These are phyloP conservation scores for Litsea cubeba DNA, from an alignment of 164 flowering plant genomes.

Conservation along the genomic window DNA sequence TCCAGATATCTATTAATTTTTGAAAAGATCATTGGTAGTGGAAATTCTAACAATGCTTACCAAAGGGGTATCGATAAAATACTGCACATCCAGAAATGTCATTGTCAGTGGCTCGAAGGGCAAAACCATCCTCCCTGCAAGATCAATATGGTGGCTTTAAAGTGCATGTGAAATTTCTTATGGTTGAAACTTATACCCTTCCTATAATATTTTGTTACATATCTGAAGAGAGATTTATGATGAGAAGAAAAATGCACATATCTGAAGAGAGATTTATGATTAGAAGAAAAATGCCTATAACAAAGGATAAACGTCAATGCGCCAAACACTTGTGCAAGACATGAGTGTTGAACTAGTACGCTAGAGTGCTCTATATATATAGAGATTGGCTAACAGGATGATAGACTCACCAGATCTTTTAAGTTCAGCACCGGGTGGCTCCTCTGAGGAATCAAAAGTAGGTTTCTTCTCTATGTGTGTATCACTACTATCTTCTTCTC, in stretches of 20 bases:
- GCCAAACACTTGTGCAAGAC: no score
- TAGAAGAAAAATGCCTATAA: no score
- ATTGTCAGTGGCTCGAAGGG: constrained; percentile 61
- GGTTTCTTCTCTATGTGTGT: constrained; percentile 13
- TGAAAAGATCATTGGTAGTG: neutral
- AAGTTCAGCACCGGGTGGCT: constrained; percentile 2
- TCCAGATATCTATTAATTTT: neutral
- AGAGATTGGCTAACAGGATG: neutral
- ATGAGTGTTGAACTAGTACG: no score
- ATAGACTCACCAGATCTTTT: constrained; percentile 27
- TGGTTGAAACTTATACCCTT: no score
- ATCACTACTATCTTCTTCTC: constrained; percentile 15
- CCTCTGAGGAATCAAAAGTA: constrained; percentile 4
- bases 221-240: neutral
- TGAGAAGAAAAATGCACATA: neutral
- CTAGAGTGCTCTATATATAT: no score
- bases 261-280: neutral
- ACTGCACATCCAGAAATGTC: constrained; percentile 54
- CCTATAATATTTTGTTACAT: neutral
- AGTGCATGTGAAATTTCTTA: neutral
- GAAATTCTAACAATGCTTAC: constrained; percentile 25
- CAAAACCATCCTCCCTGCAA: constrained; percentile 46
- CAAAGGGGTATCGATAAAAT: constrained; percentile 56
- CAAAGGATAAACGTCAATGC: no score
- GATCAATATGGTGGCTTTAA: neutral